Evolutionary conservation across 2,329 filamentous ascomycete species (phyloP).

Genomic region (Beauveria asiatica): DNA sequence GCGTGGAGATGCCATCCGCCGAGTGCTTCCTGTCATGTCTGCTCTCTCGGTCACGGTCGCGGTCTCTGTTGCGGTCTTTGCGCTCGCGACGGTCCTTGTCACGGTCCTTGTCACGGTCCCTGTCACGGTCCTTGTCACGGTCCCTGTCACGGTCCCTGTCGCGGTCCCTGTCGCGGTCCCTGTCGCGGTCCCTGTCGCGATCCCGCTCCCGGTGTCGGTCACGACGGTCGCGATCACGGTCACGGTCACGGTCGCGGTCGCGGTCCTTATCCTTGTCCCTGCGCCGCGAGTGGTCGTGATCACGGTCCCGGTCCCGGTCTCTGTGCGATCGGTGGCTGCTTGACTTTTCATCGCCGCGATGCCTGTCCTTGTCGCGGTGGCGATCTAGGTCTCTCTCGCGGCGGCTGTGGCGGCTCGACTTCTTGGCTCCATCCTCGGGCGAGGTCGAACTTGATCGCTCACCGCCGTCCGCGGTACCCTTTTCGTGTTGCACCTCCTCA

Average conservation of each 20-base stretch:
- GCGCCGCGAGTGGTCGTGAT: conserved; percentile 20
- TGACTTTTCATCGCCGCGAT: conserved; percentile 36
- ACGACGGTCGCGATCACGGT: conserved; percentile 14
- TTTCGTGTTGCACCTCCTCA: conserved; percentile 30
- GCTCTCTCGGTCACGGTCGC: conserved; percentile 19
- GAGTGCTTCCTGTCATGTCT: conserved; percentile 25
- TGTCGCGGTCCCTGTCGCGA: conserved; percentile 19
- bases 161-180: too few species aligned
- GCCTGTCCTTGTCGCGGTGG: conserved; percentile 37
- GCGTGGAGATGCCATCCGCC: conserved; percentile 20
- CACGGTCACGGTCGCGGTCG: conserved; percentile 20
- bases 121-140: conserved; percentile 26
- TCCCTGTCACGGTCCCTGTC: conserved; percentile 23
- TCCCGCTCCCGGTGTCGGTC: conserved; percentile 22
- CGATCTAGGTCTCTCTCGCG: conserved; percentile 41
- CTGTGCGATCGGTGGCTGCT: conserved; percentile 32
- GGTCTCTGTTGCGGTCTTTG: conserved; percentile 30
- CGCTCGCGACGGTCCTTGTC: conserved; percentile 30
- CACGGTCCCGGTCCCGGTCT: conserved; percentile 23
- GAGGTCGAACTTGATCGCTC: conserved; percentile 59
- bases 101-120: conserved; percentile 20
- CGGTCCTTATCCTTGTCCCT: conserved; percentile 19
- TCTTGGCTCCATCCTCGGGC: conserved; percentile 43
- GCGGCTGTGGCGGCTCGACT: conserved; percentile 52
- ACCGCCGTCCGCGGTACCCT: conserved; percentile 27